Evolutionary conservation across 139 green algal genomes (phyloP).

Genomic region (Chlorella sp.): DNA sequence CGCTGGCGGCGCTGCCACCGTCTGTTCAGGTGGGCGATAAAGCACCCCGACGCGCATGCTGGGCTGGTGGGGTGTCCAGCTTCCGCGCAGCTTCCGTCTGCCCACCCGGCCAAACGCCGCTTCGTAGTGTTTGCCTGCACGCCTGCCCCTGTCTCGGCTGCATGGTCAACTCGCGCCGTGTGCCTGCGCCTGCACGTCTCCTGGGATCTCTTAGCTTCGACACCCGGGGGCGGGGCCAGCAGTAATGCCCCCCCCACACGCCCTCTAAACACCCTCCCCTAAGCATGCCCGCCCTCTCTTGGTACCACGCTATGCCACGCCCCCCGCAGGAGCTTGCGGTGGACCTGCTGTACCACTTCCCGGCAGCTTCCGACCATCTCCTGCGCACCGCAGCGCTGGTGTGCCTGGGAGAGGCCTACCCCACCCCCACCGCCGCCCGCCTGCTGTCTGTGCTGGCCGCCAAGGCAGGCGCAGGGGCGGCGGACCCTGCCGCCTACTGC

Average conservation of each 20-base stretch:
- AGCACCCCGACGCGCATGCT: background rate
- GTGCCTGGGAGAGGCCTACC: slow-evolving; percentile 19
- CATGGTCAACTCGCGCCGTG: background rate
- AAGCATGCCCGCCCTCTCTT: too few species aligned
- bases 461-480: background rate
- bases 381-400: slow-evolving; percentile 34
- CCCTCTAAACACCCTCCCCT: too few species aligned
- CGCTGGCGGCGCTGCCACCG: slow-evolving; percentile 2
- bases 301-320: background rate
- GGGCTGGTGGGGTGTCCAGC: too few species aligned
- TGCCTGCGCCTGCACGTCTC: background rate
- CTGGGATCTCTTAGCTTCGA: too few species aligned
- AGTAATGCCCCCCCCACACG: too few species aligned
- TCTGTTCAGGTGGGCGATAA: background rate
- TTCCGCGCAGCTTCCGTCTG: background rate
- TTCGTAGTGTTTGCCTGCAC: too few species aligned
- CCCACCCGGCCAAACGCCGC: too few species aligned
- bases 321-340: slow-evolving; percentile 30
- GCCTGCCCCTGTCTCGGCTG: too few species aligned
- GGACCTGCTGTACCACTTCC: slow-evolving; percentile 41
- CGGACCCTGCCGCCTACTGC: background rate
- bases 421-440: background rate
- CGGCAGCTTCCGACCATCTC: slow-evolving; percentile 9
- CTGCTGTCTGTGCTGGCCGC: slow-evolving; percentile 1
- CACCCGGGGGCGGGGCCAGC: too few species aligned